These are phyloP conservation scores for Lactarius vividus DNA, from an alignment of 768 basidiomycete species.

Conservation along the genomic window DNA sequence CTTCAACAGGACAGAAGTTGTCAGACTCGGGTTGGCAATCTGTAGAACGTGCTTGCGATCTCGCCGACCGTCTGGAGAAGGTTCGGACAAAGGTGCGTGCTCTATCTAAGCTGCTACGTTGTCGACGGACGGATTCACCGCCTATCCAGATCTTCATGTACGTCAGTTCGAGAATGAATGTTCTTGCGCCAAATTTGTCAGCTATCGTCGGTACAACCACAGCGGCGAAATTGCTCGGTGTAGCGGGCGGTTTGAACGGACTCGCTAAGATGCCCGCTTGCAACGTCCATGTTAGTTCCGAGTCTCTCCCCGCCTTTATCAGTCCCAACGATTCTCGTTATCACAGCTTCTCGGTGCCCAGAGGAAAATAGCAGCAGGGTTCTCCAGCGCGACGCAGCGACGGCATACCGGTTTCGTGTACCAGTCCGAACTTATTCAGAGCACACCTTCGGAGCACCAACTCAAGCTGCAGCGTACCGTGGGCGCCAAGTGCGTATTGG, in stretches of 20 bases:
- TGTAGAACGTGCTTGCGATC: slow-evolving; percentile 81
- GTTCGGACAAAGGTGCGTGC: slow-evolving; percentile 75
- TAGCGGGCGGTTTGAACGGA: slow-evolving; percentile 89
- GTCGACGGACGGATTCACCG: background rate
- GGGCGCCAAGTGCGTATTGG: slow-evolving; percentile 86
- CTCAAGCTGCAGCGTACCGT: slow-evolving; percentile 91
- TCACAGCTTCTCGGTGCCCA: slow-evolving; percentile 87
- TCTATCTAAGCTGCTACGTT: background rate
- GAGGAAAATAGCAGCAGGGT: slow-evolving; percentile 88
- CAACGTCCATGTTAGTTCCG: slow-evolving; percentile 79
- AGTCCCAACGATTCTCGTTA: background rate
- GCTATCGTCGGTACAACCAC: slow-evolving; percentile 98
- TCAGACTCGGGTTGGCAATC: slow-evolving; percentile 71
- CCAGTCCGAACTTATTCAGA: slow-evolving; percentile 85
- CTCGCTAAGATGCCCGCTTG: slow-evolving; percentile 93
- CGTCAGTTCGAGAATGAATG: slow-evolving; percentile 98
- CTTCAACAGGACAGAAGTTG: slow-evolving; percentile 76
- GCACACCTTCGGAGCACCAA: slow-evolving; percentile 85
- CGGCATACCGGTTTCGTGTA: slow-evolving; percentile 97
- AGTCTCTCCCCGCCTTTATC: background rate
- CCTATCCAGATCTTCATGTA: slow-evolving; percentile 89
- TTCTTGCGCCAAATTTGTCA: slow-evolving; percentile 96
- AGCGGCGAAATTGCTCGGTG: slow-evolving; percentile 96
- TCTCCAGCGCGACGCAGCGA: slow-evolving; percentile 82
- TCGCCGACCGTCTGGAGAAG: slow-evolving; percentile 85